Evolutionary conservation across 78 protist genomes (phyloP).

Genomic region (Creolimax fragrantissima): DNA sequence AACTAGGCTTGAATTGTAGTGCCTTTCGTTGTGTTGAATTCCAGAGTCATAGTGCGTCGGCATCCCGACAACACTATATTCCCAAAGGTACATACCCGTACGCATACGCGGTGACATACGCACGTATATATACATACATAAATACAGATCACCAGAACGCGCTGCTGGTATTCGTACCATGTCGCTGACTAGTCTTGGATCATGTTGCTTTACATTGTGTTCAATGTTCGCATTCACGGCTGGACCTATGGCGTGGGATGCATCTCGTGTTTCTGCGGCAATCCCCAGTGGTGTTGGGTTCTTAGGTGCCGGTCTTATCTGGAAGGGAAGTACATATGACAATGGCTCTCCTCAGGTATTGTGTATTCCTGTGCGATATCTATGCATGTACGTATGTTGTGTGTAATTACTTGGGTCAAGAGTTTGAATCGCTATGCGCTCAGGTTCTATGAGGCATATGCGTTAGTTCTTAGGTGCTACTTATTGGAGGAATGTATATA

Average conservation of each 20-base stretch:
- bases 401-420: not conserved
- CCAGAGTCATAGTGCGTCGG: no score
- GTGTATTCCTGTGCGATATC: not conserved
- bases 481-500: not conserved
- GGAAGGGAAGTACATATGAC: slow-evolving; percentile 10
- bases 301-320: slow-evolving; percentile 27
- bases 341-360: not conserved
- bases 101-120: not conserved
- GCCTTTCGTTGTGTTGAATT: no score
- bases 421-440: not conserved
- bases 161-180: not conserved
- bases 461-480: not conserved
- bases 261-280: slow-evolving; percentile 29
- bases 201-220: slow-evolving; percentile 12
- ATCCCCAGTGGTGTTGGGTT: slow-evolving; percentile 31
- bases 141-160: not conserved
- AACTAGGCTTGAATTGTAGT: no score
- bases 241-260: slow-evolving; percentile 22
- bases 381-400: not conserved
- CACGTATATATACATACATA: not conserved
- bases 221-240: not conserved
- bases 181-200: not conserved
- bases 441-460: not conserved
- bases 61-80: no score
- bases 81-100: not conserved